phyloP scores from a whole-genome alignment of 192 early-diverging fungal genomes.

The Podila epigama region DNA sequence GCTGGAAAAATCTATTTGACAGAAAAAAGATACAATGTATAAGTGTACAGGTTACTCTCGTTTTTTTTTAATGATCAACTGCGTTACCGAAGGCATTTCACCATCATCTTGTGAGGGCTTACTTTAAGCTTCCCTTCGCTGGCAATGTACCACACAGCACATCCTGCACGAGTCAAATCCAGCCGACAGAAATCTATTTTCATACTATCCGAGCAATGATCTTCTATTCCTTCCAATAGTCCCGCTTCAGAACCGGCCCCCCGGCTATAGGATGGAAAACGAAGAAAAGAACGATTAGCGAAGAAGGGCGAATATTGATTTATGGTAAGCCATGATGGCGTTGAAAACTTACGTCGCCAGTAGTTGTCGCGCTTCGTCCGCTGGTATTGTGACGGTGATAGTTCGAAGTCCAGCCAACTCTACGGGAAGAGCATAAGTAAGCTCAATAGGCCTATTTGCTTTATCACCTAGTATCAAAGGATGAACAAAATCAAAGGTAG shows the following conservation, averaged over 20 bases:
- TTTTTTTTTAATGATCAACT: not conserved
- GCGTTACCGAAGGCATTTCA: not conserved
- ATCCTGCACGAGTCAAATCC: conserved; percentile 23
- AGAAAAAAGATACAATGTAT: not conserved
- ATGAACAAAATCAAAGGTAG: not conserved
- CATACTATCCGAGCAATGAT: conserved; percentile 26
- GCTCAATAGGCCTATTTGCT: not conserved
- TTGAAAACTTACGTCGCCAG: not conserved
- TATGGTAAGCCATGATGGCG: too few relatives aligned
- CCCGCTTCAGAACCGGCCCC: not conserved
- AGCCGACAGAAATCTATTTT: conserved; percentile 36
- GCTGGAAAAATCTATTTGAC: conserved; percentile 25
- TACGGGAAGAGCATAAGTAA: not conserved
- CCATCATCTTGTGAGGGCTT: not conserved
- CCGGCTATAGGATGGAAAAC: not conserved
- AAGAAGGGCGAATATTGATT: too few relatives aligned
- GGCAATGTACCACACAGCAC: conserved; percentile 36
- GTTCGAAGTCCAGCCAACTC: not conserved
- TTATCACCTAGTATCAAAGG: not conserved
- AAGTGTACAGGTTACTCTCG: not conserved
- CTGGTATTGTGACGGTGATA: not conserved
- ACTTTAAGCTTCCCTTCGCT: conserved; percentile 47
- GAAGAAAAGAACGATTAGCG: not conserved
- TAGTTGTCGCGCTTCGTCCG: not conserved
- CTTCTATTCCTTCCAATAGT: conserved; percentile 31